Evolutionary conservation across 2,329 filamentous ascomycete genomes (phyloP).

Genomic region (Fusarium palustre): DNA sequence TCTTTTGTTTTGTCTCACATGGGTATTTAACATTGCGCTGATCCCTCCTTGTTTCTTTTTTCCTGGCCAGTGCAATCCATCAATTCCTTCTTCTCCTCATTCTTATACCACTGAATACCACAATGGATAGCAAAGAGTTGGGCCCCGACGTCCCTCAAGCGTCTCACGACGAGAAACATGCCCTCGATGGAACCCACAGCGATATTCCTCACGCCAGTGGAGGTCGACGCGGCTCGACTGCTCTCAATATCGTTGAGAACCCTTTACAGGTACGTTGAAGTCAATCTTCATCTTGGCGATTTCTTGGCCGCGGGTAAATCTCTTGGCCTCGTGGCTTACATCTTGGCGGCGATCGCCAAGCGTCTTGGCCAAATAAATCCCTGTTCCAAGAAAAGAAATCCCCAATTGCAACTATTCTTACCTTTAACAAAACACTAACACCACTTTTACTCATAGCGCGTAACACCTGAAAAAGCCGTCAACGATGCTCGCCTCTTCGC

Average conservation of each 20-base stretch:
- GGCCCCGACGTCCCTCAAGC: conserved; percentile 17
- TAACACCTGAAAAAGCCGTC: conserved; percentile 42
- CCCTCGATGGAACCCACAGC: not conserved
- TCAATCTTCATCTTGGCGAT: conserved; percentile 18
- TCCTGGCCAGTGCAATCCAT: not conserved
- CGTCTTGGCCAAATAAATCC: not conserved
- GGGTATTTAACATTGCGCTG: conserved; percentile 22
- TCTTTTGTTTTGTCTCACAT: not conserved
- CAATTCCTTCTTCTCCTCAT: not conserved
- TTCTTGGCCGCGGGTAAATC: conserved; percentile 3
- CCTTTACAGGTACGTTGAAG: conserved; percentile 18
- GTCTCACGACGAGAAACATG: conserved; percentile 20
- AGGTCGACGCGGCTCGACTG: conserved; percentile 21
- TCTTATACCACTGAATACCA: not conserved
- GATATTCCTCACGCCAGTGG: not conserved
- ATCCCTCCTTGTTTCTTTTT: not conserved
- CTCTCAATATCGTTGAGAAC: conserved; percentile 26
- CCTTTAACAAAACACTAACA: not conserved
- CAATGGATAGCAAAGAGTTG: conserved; percentile 26
- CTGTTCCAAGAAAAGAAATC: no score
- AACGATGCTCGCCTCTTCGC: conserved; percentile 64
- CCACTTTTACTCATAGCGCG: conserved; percentile 17
- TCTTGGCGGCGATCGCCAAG: not conserved
- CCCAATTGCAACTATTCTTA: not conserved
- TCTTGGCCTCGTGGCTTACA: not conserved